A percentile compares a stretch with the other conserved stretches of the same genome.
Evolutionary conservation across 345 rosid species (phyloP).

Genomic region (Iberis pinnata): DNA sequence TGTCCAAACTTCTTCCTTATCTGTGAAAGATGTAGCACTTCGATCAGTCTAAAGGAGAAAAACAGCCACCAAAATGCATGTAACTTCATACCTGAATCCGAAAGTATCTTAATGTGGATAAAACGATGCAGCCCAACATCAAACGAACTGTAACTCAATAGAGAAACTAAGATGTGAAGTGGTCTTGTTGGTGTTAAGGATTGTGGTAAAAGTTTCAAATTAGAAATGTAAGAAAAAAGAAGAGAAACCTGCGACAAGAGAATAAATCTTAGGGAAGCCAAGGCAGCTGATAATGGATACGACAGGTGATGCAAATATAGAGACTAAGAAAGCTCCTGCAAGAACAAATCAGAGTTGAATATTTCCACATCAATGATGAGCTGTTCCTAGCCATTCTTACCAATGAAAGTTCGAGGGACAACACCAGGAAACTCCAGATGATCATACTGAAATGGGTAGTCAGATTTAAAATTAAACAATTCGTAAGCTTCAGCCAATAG

Average conservation of each 20-base stretch:
- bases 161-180: constrained; percentile 5
- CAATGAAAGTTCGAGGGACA: constrained; percentile 92
- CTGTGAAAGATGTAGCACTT: constrained; percentile 35
- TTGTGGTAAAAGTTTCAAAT: no score
- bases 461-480: no score
- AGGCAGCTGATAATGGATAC: constrained; percentile 42
- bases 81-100: constrained; percentile 64
- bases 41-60: constrained; percentile 2
- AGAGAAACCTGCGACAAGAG: constrained; percentile 60
- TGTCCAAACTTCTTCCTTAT: constrained; percentile 67
- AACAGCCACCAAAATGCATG: constrained; percentile 10
- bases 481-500: background rate
- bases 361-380: background rate
- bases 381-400: constrained; percentile 27
- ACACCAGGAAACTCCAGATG: constrained; percentile 98
- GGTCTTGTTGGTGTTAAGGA: no score
- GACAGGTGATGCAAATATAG: constrained; percentile 60
- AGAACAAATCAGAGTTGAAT: constrained; percentile 3
- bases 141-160: constrained; percentile 58
- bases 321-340: constrained; percentile 69
- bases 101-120: constrained; percentile 67
- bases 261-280: constrained; percentile 62
- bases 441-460: constrained; percentile 52
- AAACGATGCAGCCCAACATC: constrained; percentile 63
- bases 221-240: background rate